phyloP scores from a whole-genome alignment of 2,329 filamentous ascomycete genomes.

The Alternaria ventricosa region DNA sequence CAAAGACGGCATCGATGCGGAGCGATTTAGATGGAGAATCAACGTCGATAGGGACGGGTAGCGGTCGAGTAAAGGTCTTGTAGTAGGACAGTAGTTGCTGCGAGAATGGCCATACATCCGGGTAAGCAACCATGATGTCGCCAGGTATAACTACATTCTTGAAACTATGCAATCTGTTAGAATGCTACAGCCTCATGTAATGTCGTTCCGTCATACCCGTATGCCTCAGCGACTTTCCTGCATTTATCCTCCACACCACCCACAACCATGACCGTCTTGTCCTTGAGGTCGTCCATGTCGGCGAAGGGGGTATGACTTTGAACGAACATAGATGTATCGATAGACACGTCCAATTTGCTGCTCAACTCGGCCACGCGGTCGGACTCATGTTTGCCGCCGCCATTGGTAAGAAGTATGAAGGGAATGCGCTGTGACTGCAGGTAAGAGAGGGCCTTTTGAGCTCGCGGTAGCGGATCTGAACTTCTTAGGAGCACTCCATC shows the following conservation, averaged over 20 bases:
- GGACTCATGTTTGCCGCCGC: slow-evolving; percentile 82
- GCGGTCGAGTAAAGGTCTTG: slow-evolving; percentile 61
- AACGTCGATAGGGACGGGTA: slow-evolving; percentile 61
- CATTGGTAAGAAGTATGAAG: slow-evolving; percentile 95
- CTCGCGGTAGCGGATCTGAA: slow-evolving; percentile 78
- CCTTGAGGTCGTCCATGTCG: slow-evolving; percentile 64
- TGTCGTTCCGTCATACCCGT: slow-evolving; percentile 29
- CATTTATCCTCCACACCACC: slow-evolving; percentile 63
- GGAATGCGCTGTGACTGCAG: slow-evolving; percentile 79
- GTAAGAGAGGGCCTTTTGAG: slow-evolving; percentile 73
- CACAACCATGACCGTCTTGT: slow-evolving; percentile 58
- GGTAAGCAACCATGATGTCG: slow-evolving; percentile 78
- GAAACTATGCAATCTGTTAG: slow-evolving; percentile 34
- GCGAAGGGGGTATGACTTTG: slow-evolving; percentile 92
- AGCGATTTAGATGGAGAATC: slow-evolving; percentile 60
- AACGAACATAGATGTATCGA: slow-evolving; percentile 75
- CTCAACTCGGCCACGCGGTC: slow-evolving; percentile 75
- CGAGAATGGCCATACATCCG: slow-evolving; percentile 84
- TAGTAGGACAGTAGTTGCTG: slow-evolving; percentile 70
- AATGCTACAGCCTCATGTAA: background rate
- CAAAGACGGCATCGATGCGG: slow-evolving; percentile 87
- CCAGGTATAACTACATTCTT: slow-evolving; percentile 82
- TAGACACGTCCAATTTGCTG: slow-evolving; percentile 66
- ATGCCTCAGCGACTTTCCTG: slow-evolving; percentile 72
- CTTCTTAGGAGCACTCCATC: slow-evolving; percentile 94